Base-by-base conservation (phyloP, 2,329 filamentous ascomycete genomes). In the Hypoxylon sp. region DNA sequence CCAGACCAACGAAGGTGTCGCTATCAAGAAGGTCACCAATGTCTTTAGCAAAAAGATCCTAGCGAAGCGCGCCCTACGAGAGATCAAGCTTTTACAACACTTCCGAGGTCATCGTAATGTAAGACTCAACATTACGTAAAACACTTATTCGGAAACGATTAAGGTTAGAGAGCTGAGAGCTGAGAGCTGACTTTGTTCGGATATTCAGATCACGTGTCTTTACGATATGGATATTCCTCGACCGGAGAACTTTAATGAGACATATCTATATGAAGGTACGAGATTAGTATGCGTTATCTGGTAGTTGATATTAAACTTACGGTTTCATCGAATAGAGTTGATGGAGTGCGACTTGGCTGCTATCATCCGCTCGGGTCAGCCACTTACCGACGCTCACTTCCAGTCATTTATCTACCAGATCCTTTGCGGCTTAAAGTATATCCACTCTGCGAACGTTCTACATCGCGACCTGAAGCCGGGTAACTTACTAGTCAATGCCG, bases 321-420 rank as follows among this genome's bases (percentile, higher is more conserved):
- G 38, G 38, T 49, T 58, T 25, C 4, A 23, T 49, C 58, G 5
- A 34, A 38, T 78, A 98, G 96, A 99, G 82, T 87, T 99, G 80
- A 99, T 99, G 96, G 96, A 99, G 80, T 98, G 96, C 83, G 96
- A 99, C 82, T 83, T 99, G 79, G 96, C 96, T 32, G 96, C 96
- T 73, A 99, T 99, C 80, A 98, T 99, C 76, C 91, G 96, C 74
- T 98, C 95, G 45, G 96, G 96, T 69, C 96, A 99, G 80, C 94
- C 96, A 51, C 86, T 99, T 79, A 99, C 96, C 77, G 96, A 99
- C 79, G 96, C 96, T 60, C 96, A 99, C 82, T 99, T 99, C 85
- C 96, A 99, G 83, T 98, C 96, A 57, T 99, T 99, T 84, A 98
- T 99, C 83, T 99, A 99, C 85, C 96, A 99, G 86, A 99, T 99